Evolutionary conservation across 2,329 filamentous ascomycete genomes (phyloP).

Genomic region (Penicillium sp.): DNA sequence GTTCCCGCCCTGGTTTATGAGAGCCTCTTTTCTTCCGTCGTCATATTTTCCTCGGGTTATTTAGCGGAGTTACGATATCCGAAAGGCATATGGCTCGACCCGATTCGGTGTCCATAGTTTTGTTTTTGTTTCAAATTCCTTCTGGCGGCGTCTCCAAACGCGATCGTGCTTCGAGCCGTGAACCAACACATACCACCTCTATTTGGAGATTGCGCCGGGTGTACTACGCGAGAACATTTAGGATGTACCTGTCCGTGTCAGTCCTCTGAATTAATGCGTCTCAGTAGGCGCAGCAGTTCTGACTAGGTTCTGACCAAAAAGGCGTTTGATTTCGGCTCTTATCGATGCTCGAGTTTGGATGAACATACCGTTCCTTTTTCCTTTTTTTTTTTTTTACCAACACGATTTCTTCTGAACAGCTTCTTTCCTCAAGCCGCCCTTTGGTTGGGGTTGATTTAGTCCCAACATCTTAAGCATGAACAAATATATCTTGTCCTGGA

Average conservation of each 20-base stretch:
- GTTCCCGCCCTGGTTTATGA: conserved; percentile 15
- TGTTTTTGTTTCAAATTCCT: conserved; percentile 2
- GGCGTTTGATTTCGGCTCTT: conserved; percentile 22
- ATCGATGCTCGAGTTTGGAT: conserved; percentile 10
- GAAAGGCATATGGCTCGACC: conserved; percentile 19
- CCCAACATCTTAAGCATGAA: background rate
- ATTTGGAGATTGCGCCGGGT: background rate
- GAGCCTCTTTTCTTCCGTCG: conserved; percentile 10
- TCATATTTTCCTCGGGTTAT: conserved; percentile 24
- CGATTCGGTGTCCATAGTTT: conserved; percentile 17
- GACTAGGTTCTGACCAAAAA: conserved; percentile 12
- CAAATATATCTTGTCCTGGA: background rate
- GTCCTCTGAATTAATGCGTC: background rate
- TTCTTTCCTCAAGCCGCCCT: conserved; percentile 9
- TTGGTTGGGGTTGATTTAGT: conserved; percentile 2
- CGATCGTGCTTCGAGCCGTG: background rate
- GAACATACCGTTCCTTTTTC: conserved; percentile 18
- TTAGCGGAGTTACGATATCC: conserved; percentile 33
- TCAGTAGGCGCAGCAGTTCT: conserved; percentile 2
- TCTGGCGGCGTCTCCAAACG: background rate
- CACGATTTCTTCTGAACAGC: background rate
- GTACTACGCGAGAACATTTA: background rate
- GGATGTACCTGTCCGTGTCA: background rate
- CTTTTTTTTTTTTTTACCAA: background rate
- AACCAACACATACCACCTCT: background rate